Evolutionary conservation across 768 basidiomycete species (phyloP), one percentile per base, ranked within the genome.

Genomic region (Tulasnella sp.): DNA sequence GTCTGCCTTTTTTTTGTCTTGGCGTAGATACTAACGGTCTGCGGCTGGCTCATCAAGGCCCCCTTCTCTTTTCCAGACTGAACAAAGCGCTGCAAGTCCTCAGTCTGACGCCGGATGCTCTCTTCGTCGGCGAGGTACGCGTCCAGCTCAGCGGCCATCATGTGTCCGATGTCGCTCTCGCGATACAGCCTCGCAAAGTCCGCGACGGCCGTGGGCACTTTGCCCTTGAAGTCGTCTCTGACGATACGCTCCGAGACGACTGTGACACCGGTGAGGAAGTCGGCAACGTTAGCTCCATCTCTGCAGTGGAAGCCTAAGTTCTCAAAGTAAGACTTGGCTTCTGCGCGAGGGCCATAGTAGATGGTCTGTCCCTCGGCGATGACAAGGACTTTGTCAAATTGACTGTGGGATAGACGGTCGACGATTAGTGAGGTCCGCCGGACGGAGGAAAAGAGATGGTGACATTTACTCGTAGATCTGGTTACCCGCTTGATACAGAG

Each of bases 381-480:
- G 34, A 90, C 79, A 67, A 84, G 82, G 31, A 90, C 84, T 69
- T 92, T 87, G 75, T 93, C 91, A 67, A 94, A 92, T 44, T 76
- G 72, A 21, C 77, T 60, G 60, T 81, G 5, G 5, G 34, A n/a
- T n/a, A n/a, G n/a, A n/a, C n/a, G n/a, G n/a, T n/a, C n/a, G n/a
- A n/a, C n/a, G n/a, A n/a, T n/a, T n/a, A n/a, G n/a, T n/a, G n/a
- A n/a, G n/a, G n/a, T n/a, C n/a, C n/a, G n/a, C n/a, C n/a, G n/a
- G n/a, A n/a, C n/a, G n/a, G n/a, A n/a, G n/a, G n/a, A n/a, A n/a
- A n/a, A n/a, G n/a, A n/a, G n/a, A n/a, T n/a, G n/a, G n/a, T n/a
- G n/a, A n/a, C n/a, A 38, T 15, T 38, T 38, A 31, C 21, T 52
- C 50, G 29, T 52, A 52, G 21, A 46, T 62, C 48, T 34, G 30